Base-by-base conservation (phyloP, 1,284 basidiomycete species). In the Puccinia polysora region DNA sequence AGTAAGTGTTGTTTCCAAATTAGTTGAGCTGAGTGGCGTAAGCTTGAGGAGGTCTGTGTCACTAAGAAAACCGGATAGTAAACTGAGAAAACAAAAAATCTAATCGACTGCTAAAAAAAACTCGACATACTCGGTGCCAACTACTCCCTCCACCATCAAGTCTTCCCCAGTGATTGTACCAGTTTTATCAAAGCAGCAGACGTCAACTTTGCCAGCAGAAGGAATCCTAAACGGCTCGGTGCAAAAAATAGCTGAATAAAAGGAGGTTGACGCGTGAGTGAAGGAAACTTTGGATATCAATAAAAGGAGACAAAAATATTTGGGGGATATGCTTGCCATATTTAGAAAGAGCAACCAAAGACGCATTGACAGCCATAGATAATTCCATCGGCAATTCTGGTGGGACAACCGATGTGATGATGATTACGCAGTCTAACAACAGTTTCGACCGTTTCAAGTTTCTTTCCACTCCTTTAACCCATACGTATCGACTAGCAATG, bases 121-220 rank as follows among this genome's bases (percentile, higher is more conserved):
- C 14, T 38, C 20, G 25, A 45, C 88, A 77, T 77, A 92, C 91
- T 91, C 85, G 34, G 93, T 84, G 71, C 92, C 93, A 47, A 85
- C 89, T 43, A 97, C 85, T 74, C 93, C 94, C 80, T 97, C 91
- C 0, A 96, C 84, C 14, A 96, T 91, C n/a, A 97, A 82, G 80
- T 93, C 88, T 80, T 96, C 92, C 0, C 91, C 90, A 0, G 93
- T 97, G 75, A 97, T 95, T 0, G 93, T 97, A 36, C 93, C 94
- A 0, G 93, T 97, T 84, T 97, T 97, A 82, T 97, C 93, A 77
- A 97, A 97, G 81, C 94, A 97, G 80, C 93, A 97, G 12, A 97
- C 89, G 76, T 97, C 93, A 5, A 97, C 91, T 34, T 90, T 86
- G 6, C 94, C 93, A 10, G 93, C 93, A 74, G 84, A 89, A 0